A percentile compares a stretch with the other conserved stretches of the same genome.
Evolutionary conservation across 139 green algal species (phyloP).

Genomic region (Volvox africanus): DNA sequence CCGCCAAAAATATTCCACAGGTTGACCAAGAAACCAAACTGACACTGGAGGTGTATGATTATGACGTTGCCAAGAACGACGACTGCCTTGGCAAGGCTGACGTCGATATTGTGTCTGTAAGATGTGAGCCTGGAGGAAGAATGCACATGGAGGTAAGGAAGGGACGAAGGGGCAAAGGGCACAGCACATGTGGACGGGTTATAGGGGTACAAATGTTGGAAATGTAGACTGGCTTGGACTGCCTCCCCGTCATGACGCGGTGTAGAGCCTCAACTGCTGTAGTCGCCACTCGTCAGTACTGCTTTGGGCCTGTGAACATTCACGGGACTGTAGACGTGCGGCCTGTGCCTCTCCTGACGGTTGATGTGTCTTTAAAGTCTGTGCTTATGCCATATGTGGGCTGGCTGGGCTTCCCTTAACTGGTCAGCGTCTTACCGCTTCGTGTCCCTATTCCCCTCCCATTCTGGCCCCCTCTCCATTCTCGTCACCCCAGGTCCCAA

Average conservation of each 20-base stretch:
- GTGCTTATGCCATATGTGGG: too few relatives aligned
- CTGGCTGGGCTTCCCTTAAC: neutral
- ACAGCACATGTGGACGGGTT: neutral
- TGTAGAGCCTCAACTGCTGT: neutral
- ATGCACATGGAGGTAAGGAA: neutral
- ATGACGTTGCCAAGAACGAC: constrained; percentile 3
- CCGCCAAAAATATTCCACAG: neutral
- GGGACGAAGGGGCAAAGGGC: neutral
- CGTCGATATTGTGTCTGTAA: neutral
- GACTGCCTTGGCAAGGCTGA: constrained; percentile 23
- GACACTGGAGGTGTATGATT: neutral
- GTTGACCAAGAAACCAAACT: constrained; percentile 22
- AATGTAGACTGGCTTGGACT: neutral
- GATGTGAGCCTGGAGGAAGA: neutral
- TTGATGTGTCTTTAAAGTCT: neutral
- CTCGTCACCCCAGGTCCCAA: neutral
- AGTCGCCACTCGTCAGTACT: neutral
- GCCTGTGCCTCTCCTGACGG: neutral
- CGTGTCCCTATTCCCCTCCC: neutral
- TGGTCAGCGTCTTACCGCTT: neutral
- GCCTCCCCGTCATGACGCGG: neutral
- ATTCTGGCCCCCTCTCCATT: neutral
- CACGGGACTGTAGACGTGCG: too few relatives aligned
- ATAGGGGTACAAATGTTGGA: neutral
- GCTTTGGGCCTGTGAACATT: too few relatives aligned